A percentile compares a stretch with the other conserved stretches of the same genome.
Conservation (phyloP, 805 yeast genomes). For the Kluyveromyces lactis region DNA sequence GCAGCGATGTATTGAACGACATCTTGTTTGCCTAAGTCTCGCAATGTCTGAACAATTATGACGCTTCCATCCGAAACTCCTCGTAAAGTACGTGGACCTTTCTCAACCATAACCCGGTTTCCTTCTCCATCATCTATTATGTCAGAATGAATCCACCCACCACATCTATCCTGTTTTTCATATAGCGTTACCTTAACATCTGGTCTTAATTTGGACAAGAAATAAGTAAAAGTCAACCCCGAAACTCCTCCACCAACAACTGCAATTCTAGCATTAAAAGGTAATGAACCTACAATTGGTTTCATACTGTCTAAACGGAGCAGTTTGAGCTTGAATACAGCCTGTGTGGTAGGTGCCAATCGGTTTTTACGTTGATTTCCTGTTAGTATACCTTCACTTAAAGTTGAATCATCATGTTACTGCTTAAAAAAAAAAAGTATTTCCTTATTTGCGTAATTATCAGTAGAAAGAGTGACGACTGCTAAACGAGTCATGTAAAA, state of each 20-base stretch:
- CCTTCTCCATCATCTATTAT: slow-evolving; percentile 26
- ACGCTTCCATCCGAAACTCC: slow-evolving; percentile 76
- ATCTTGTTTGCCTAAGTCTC: slow-evolving; percentile 36
- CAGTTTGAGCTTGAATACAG: too few species aligned
- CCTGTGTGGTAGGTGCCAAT: too few species aligned
- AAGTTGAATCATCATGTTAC: too few species aligned
- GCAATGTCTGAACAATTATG: slow-evolving; percentile 52
- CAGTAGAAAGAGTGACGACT: too few species aligned
- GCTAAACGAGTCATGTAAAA: too few species aligned
- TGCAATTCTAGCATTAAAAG: slow-evolving; percentile 41
- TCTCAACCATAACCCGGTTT: slow-evolving; percentile 40
- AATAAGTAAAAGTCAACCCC: slow-evolving; percentile 69
- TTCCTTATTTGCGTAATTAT: too few species aligned
- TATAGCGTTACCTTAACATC: slow-evolving; percentile 57
- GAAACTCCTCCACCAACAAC: slow-evolving; percentile 87
- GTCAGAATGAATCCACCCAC: slow-evolving; percentile 73
- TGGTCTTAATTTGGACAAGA: slow-evolving; percentile 63
- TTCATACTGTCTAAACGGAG: slow-evolving; percentile 9
- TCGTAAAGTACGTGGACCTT: slow-evolving; percentile 86
- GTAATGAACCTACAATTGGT: slow-evolving; percentile 14
- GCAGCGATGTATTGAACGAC: slow-evolving; percentile 52
- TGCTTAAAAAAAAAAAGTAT: too few species aligned
- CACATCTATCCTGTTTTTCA: slow-evolving; percentile 49
- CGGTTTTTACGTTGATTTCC: neutral
- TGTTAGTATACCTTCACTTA: too few species aligned